Conservation (phyloP, 805 yeast genomes). For the Yamadazyma olivae region DNA sequence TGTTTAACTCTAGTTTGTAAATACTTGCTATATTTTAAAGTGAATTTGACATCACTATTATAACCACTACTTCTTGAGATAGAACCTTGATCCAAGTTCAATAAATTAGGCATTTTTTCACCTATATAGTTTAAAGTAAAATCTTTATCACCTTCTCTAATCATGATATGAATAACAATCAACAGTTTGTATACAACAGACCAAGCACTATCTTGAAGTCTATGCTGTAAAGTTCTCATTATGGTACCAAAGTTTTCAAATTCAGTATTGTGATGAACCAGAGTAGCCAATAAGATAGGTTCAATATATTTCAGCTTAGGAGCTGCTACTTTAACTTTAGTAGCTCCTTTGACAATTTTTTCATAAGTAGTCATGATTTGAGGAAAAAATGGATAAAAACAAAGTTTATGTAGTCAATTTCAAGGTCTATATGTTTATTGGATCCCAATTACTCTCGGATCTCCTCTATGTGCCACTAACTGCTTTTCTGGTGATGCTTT, state of each 20-base stretch:
- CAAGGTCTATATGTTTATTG: neutral
- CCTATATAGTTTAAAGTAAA: conserved; percentile 63
- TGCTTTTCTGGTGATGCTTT: no score
- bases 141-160: conserved; percentile 84
- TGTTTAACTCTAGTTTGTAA: conserved; percentile 66
- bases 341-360: conserved; percentile 65
- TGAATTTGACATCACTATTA: conserved; percentile 49
- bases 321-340: conserved; percentile 75
- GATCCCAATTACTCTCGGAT: no score
- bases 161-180: conserved; percentile 83
- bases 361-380: conserved; percentile 60
- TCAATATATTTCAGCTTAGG: conserved; percentile 96
- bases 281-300: conserved; percentile 77
- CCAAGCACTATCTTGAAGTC: conserved; percentile 85
- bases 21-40: conserved; percentile 71
- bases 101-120: conserved; percentile 45
- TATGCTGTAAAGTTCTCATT: conserved; percentile 56
- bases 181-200: conserved; percentile 84
- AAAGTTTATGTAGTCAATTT: no score
- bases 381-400: neutral
- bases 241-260: conserved; percentile 62
- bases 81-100: conserved; percentile 39
- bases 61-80: conserved; percentile 29
- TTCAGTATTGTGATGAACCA: conserved; percentile 39
- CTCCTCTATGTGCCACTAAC: no score